These are phyloP conservation scores for carrot (Daucus carota) DNA, from an alignment of 129 eudicot species.

Conservation along the genomic window DNA sequence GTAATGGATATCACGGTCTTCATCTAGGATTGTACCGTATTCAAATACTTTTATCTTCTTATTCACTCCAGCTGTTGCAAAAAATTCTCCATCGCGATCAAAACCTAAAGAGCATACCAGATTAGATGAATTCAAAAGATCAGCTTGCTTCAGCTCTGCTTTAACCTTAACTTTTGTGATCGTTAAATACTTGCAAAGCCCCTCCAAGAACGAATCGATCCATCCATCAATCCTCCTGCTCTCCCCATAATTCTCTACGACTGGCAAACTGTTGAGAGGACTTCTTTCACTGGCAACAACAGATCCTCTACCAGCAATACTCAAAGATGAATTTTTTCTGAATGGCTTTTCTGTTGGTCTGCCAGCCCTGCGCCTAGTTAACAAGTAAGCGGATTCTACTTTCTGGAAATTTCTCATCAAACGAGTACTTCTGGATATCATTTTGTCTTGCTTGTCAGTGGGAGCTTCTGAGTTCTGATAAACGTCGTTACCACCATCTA, in stretches of 20 bases:
- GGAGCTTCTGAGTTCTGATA: constrained; percentile 29
- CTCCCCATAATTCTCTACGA: constrained; percentile 35
- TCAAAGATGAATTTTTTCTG: constrained; percentile 29
- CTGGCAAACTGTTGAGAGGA: constrained; percentile 41
- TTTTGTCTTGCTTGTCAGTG: constrained; percentile 28
- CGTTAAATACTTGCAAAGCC: constrained; percentile 67
- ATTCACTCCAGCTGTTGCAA: constrained; percentile 94
- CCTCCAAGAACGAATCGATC: constrained; percentile 73
- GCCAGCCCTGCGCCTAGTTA: constrained; percentile 47
- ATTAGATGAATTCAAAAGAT: constrained; percentile 76
- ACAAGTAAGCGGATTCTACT: constrained; percentile 72
- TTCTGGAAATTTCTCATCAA: constrained; percentile 81
- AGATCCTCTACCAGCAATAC: constrained; percentile 67
- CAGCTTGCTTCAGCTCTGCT: constrained; percentile 92
- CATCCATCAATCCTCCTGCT: constrained; percentile 45
- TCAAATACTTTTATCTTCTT: constrained; percentile 90
- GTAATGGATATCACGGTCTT: constrained; percentile 77
- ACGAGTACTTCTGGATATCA: constrained; percentile 44
- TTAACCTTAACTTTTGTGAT: constrained; percentile 58
- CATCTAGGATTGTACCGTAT: constrained; percentile 52
- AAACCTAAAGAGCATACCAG: constrained; percentile 84
- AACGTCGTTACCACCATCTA: constrained; percentile 24
- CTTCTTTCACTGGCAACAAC: constrained; percentile 59
- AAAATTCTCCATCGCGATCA: constrained; percentile 90
- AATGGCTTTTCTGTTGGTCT: constrained; percentile 27